phyloP scores from a whole-genome alignment of 345 rosid species.

The Pistacia vera region DNA sequence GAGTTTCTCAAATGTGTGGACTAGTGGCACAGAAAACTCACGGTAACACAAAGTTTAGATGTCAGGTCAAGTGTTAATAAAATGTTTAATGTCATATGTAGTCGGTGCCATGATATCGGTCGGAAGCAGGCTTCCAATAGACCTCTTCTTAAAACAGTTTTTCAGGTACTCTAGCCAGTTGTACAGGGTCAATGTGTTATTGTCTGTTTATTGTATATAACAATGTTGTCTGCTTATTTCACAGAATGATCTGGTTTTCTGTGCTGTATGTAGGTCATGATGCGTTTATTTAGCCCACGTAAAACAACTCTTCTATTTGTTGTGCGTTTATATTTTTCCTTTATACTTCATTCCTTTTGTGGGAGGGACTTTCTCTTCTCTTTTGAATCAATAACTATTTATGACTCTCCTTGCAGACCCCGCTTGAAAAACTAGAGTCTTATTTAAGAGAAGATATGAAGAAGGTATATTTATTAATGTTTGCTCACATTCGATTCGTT shows the following conservation, averaged over 20 bases:
- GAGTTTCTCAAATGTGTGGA: no score
- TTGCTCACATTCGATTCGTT: background rate
- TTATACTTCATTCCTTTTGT: constrained; percentile 6
- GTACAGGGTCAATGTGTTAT: constrained; percentile 1
- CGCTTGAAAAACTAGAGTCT: constrained; percentile 66
- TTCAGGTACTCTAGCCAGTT: constrained; percentile 54
- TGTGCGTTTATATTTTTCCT: background rate
- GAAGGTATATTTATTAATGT: constrained; percentile 41
- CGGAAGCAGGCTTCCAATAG: constrained; percentile 90
- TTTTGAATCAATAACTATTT: constrained; percentile 8
- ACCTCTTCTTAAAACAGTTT: constrained; percentile 87
- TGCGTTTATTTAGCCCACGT: constrained; percentile 21
- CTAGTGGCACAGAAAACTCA: no score
- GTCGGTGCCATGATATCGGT: constrained; percentile 96
- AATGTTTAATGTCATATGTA: constrained; percentile 28
- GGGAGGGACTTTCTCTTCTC: constrained; percentile 3
- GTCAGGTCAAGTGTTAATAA: constrained; percentile 3
- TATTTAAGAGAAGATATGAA: constrained; percentile 75
- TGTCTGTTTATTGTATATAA: constrained; percentile 13
- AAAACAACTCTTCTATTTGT: no score
- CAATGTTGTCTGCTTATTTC: background rate
- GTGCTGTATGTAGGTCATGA: constrained; percentile 65
- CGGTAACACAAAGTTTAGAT: no score
- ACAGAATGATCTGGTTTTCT: background rate
- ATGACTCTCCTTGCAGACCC: constrained; percentile 52